These are phyloP conservation scores for Gossypium sturtianum DNA, from an alignment of 345 rosid genomes.

Conservation along the genomic window DNA sequence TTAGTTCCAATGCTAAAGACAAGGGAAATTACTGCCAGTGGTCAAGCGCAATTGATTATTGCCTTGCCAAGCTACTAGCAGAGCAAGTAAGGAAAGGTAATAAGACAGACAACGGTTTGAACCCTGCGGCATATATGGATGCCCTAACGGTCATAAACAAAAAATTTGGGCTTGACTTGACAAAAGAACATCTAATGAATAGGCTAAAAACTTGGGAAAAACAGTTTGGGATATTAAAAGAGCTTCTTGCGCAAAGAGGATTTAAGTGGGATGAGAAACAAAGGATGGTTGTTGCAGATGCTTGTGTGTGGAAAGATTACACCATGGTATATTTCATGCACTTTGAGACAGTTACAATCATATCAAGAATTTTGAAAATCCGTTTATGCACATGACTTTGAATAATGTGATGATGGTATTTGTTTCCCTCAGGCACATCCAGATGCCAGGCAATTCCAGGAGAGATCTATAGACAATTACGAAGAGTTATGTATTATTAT, in stretches of 20 bases:
- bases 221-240: slow-evolving; percentile 2
- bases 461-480: slow-evolving; percentile 1
- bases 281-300: slow-evolving; percentile 10
- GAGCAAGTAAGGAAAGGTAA: slow-evolving; percentile 11
- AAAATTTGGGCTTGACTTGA: slow-evolving; percentile 12
- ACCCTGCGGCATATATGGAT: slow-evolving; percentile 10
- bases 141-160: neutral
- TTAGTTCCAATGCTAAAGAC: neutral
- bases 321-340: slow-evolving; percentile 4
- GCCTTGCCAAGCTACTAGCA: slow-evolving; percentile 9
- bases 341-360: neutral
- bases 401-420: neutral
- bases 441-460: slow-evolving; percentile 8
- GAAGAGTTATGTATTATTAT: slow-evolving; percentile 4
- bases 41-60: slow-evolving; percentile 7
- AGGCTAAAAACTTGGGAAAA: slow-evolving; percentile 12
- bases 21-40: slow-evolving; percentile 3
- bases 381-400: neutral
- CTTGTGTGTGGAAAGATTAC: slow-evolving; percentile 10
- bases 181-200: slow-evolving; percentile 9
- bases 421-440: slow-evolving; percentile 7
- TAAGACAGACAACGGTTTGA: slow-evolving; percentile 1
- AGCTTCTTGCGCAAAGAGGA: slow-evolving; percentile 7
- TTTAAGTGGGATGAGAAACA: slow-evolving; percentile 15
- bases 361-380: neutral